These are phyloP conservation scores for Pseudomicrostroma phylloplanum DNA, from an alignment of 1,284 basidiomycete genomes.

Conservation along the genomic window DNA sequence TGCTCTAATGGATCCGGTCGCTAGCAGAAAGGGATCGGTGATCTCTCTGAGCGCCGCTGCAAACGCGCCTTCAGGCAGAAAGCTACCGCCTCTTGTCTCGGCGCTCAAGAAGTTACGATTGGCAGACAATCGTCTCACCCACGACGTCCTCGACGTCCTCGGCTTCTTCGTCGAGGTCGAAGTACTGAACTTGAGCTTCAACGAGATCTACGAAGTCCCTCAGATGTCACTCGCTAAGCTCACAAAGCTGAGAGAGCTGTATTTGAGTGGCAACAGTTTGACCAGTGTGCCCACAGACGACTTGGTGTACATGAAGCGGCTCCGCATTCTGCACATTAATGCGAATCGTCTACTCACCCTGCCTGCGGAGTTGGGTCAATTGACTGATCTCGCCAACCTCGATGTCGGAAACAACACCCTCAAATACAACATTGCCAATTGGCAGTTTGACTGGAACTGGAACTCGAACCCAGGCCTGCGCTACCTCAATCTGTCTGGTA, in stretches of 20 bases:
- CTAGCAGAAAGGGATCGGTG: slow-evolving; percentile 10
- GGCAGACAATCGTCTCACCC: slow-evolving; percentile 80
- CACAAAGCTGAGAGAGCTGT: slow-evolving; percentile 70
- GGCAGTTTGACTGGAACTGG: slow-evolving; percentile 99
- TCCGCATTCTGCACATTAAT: slow-evolving; percentile 68
- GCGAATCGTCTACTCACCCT: slow-evolving; percentile 89
- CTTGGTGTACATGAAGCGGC: slow-evolving; percentile 34
- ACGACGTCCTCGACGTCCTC: slow-evolving; percentile 74
- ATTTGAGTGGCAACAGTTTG: slow-evolving; percentile 87
- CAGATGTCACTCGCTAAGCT: slow-evolving; percentile 67
- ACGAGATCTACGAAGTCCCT: slow-evolving; percentile 81
- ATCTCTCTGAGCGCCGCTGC: slow-evolving; percentile 1
- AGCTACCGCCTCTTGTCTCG: slow-evolving; percentile 62
- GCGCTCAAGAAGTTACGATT: slow-evolving; percentile 73
- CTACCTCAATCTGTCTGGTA: slow-evolving; percentile 81
- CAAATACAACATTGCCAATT: slow-evolving; percentile 98
- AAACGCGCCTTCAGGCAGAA: slow-evolving; percentile 19
- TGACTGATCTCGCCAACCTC: slow-evolving; percentile 71
- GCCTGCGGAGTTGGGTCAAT: slow-evolving; percentile 79
- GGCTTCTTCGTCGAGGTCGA: slow-evolving; percentile 58
- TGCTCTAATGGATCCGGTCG: not conserved
- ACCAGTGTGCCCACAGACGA: slow-evolving; percentile 73
- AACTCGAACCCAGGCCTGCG: slow-evolving; percentile 90
- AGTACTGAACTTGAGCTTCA: slow-evolving; percentile 89
- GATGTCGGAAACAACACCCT: slow-evolving; percentile 92